Percentiles rank a stretch among this genome's conserved stretches.
These are phyloP conservation scores for Chrysosporium queenslandicum DNA, from an alignment of 2,329 filamentous ascomycete species.

Conservation along the genomic window DNA sequence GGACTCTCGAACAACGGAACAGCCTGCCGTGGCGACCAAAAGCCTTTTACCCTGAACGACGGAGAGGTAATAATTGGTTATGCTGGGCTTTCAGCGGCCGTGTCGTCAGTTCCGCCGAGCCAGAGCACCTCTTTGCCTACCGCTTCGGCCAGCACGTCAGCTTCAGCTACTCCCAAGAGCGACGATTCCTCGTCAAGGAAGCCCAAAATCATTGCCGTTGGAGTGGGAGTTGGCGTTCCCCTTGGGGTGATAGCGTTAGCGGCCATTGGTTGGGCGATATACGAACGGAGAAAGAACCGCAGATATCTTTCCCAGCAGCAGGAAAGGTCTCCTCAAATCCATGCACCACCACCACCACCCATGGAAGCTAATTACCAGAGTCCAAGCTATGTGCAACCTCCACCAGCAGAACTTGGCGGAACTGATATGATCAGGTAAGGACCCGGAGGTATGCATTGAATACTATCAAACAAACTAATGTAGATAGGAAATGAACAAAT, in stretches of 20 bases:
- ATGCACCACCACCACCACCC: neutral
- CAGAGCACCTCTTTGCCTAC: neutral
- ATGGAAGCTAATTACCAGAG: neutral
- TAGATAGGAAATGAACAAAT: neutral
- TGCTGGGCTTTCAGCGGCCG: slow-evolving; percentile 19
- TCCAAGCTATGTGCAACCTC: neutral
- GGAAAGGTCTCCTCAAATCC: neutral
- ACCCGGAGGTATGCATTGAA: neutral
- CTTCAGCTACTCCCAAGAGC: neutral
- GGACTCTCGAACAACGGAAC: slow-evolving; percentile 13
- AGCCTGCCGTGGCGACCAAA: slow-evolving; percentile 18
- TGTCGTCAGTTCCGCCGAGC: slow-evolving; percentile 3
- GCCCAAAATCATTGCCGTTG: slow-evolving; percentile 21
- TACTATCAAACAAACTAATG: neutral
- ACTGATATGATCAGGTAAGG: neutral
- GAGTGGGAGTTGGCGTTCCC: slow-evolving; percentile 25
- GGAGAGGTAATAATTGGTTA: slow-evolving; percentile 19
- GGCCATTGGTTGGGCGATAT: slow-evolving; percentile 24
- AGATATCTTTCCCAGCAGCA: neutral
- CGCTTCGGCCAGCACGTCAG: neutral
- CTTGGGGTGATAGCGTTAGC: slow-evolving; percentile 24
- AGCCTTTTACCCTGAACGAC: slow-evolving; percentile 22
- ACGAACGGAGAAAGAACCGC: slow-evolving; percentile 20
- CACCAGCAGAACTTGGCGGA: neutral
- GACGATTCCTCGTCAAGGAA: neutral